Percentiles rank a stretch among this genome's conserved stretches.
Evolutionary conservation across 2,329 filamentous ascomycete genomes (phyloP).

Genomic region (Podosphaera xanthii): DNA sequence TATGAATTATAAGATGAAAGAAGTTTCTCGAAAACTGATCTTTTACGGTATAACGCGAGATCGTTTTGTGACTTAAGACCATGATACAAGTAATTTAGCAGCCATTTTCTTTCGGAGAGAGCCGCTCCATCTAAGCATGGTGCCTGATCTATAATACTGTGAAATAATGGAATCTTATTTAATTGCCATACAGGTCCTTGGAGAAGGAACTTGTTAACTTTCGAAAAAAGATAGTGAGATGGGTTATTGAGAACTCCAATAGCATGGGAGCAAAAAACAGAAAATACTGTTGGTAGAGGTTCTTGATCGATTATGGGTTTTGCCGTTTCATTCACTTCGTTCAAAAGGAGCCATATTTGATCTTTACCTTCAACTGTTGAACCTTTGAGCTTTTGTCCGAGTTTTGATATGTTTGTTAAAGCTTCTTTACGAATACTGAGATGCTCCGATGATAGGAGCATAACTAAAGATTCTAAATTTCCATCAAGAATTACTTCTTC

Average conservation of each 20-base stretch:
- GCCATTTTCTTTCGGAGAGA: slow-evolving; percentile 52
- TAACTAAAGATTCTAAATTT: slow-evolving; percentile 43
- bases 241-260: slow-evolving; percentile 53
- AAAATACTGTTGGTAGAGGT: slow-evolving; percentile 48
- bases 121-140: slow-evolving; percentile 52
- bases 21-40: slow-evolving; percentile 51
- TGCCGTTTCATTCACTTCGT: slow-evolving; percentile 58
- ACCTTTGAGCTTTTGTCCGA: slow-evolving; percentile 36
- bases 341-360: slow-evolving; percentile 57
- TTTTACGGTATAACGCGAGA: slow-evolving; percentile 35
- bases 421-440: slow-evolving; percentile 60
- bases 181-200: slow-evolving; percentile 54
- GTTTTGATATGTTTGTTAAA: slow-evolving; percentile 42
- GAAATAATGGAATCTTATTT: slow-evolving; percentile 48
- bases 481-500: slow-evolving; percentile 64
- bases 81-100: slow-evolving; percentile 47
- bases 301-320: slow-evolving; percentile 27
- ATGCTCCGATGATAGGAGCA: slow-evolving; percentile 55
- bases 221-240: slow-evolving; percentile 61
- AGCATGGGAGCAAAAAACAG: slow-evolving; percentile 51
- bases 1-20: slow-evolving; percentile 46
- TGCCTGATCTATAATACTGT: slow-evolving; percentile 36
- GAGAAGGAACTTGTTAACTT: slow-evolving; percentile 67
- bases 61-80: slow-evolving; percentile 37
- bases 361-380: slow-evolving; percentile 55